Conservation (phyloP, 768 basidiomycete species). For the Boletellus sp. region DNA sequence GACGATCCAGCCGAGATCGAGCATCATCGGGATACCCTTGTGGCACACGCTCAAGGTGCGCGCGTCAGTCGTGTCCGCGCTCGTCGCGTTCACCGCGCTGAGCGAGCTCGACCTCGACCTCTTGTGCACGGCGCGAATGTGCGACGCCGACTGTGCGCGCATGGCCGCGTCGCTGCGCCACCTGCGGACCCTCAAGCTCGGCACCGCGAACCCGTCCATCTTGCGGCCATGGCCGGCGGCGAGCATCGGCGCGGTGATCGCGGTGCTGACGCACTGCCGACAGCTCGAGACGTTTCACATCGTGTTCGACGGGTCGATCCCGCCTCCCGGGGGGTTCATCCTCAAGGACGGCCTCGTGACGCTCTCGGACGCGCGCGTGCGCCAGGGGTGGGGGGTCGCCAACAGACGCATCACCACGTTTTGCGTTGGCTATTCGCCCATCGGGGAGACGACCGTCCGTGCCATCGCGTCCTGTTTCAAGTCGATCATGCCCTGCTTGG, state of each 20-base stretch:
- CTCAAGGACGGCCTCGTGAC: not conserved
- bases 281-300: constrained; percentile 14
- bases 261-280: constrained; percentile 11
- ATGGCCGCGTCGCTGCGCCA: constrained; percentile 10
- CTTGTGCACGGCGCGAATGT: constrained; percentile 6
- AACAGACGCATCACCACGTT: constrained; percentile 14
- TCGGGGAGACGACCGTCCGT: constrained; percentile 1
- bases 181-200: constrained; percentile 15
- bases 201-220: constrained; percentile 7
- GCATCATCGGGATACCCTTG: not conserved
- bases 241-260: constrained; percentile 8
- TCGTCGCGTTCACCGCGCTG: constrained; percentile 13
- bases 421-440: constrained; percentile 15
- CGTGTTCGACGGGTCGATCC: constrained; percentile 16
- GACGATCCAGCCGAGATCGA: constrained; percentile 2
- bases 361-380: not conserved
- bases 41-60: constrained; percentile 4
- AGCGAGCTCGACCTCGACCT: constrained; percentile 16
- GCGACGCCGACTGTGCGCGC: constrained; percentile 8
- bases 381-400: constrained; percentile 1
- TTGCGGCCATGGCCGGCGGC: constrained; percentile 4
- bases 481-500: constrained; percentile 13
- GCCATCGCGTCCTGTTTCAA: constrained; percentile 10
- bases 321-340: not conserved
- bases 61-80: not conserved